Percentiles rank a stretch among this genome's conserved stretches.
These are phyloP conservation scores for Neostapfia colusana DNA, from an alignment of 176 grass and related monocot species.

Conservation along the genomic window DNA sequence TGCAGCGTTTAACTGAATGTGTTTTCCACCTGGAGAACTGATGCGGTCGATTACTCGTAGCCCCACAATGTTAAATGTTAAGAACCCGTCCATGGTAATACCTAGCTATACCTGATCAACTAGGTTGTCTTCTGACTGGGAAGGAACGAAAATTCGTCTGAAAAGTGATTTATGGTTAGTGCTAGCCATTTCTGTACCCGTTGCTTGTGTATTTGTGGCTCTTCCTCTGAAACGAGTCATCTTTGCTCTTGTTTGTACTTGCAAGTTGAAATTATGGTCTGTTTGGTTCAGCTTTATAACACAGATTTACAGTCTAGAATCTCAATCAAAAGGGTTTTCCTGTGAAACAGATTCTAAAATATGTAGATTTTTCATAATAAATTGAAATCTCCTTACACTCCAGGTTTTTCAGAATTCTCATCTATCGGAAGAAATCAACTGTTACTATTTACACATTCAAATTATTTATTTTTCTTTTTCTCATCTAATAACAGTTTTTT, in stretches of 20 bases:
- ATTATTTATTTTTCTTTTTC: too few relatives aligned
- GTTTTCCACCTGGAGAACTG: conserved; percentile 97
- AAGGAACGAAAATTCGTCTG: not conserved
- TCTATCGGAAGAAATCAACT: too few relatives aligned
- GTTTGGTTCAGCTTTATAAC: too few relatives aligned
- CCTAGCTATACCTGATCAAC: not conserved
- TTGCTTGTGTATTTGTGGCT: not conserved
- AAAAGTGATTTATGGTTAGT: not conserved
- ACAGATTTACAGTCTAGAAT: too few relatives aligned
- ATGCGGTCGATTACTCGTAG: not conserved
- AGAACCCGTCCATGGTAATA: not conserved
- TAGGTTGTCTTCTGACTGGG: conserved; percentile 3
- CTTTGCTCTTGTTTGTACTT: not conserved
- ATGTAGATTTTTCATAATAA: too few relatives aligned
- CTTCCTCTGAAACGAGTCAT: not conserved
- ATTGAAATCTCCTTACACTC: too few relatives aligned
- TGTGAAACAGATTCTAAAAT: too few relatives aligned
- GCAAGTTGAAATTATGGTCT: not conserved
- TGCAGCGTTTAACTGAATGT: conserved; percentile 91
- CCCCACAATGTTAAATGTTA: not conserved
- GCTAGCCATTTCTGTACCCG: not conserved
- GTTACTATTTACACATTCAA: too few relatives aligned
- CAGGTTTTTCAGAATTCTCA: too few relatives aligned
- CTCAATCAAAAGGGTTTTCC: too few relatives aligned
- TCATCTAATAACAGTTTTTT: too few relatives aligned